Conservation (phyloP, 768 basidiomycete genomes). For the Hemileccinum impolitum region DNA sequence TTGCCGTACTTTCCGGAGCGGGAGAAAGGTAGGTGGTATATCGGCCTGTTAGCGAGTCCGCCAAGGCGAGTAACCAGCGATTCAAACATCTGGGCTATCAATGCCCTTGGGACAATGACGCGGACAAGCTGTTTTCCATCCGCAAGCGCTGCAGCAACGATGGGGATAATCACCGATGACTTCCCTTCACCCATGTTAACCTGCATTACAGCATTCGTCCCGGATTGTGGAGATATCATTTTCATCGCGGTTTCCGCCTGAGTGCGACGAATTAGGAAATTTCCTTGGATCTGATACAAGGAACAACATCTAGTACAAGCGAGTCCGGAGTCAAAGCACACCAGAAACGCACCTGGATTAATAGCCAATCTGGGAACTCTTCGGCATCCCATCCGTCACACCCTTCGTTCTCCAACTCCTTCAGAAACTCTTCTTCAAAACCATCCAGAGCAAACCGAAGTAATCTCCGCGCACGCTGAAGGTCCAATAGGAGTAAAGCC, state of each 20-base stretch:
- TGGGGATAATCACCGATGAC: constrained; percentile 11
- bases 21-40: background rate
- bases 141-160: constrained; percentile 30
- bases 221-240: background rate
- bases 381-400: constrained; percentile 18
- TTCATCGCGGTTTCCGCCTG: background rate
- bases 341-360: constrained; percentile 36
- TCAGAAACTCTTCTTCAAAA: too few relatives aligned
- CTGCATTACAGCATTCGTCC: background rate
- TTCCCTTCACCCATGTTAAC: too few relatives aligned
- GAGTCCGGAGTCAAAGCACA: background rate
- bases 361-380: constrained; percentile 37
- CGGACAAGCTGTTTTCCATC: constrained; percentile 24
- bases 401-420: constrained; percentile 17
- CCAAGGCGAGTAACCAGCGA: constrained; percentile 30
- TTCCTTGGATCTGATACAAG: constrained; percentile 3
- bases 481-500: too few relatives aligned
- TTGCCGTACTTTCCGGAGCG: constrained; percentile 18
- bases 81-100: background rate
- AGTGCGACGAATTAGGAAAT: constrained; percentile 37
- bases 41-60: constrained; percentile 27
- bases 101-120: constrained; percentile 7
- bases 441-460: too few relatives aligned
- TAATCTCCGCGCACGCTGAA: too few relatives aligned
- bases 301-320: background rate